These are phyloP conservation scores for Euptelea pleiosperma DNA, from an alignment of 164 flowering plant species.

Conservation along the genomic window DNA sequence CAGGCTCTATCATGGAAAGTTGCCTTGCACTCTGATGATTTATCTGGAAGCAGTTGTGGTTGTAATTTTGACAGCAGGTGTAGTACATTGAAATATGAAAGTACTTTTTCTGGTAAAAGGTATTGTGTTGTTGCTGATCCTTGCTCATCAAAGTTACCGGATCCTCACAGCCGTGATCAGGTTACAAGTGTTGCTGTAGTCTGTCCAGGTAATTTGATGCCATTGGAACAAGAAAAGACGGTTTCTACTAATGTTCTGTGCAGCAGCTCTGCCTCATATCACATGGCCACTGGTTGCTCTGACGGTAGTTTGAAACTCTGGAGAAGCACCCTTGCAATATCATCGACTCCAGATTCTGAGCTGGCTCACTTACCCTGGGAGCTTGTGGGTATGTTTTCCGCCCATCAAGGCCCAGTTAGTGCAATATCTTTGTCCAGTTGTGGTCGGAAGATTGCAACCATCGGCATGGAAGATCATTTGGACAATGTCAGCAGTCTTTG, in stretches of 20 bases:
- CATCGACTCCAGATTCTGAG: conserved; percentile 20
- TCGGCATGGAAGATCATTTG: conserved; percentile 24
- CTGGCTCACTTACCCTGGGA: conserved; percentile 43
- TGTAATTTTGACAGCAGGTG: conserved; percentile 31
- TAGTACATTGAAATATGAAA: conserved; percentile 34
- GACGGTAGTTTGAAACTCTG: conserved; percentile 83
- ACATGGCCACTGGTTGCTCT: conserved; percentile 72
- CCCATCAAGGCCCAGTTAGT: conserved; percentile 54
- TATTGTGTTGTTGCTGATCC: conserved; percentile 45
- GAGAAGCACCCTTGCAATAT: conserved; percentile 43
- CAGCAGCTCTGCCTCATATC: conserved; percentile 41
- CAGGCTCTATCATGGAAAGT: conserved; percentile 79
- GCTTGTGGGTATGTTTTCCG: conserved; percentile 62
- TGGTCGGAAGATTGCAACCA: conserved; percentile 78
- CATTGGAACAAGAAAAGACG: conserved; percentile 26
- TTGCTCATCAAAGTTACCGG: conserved; percentile 59
- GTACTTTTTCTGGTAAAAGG: conserved; percentile 38
- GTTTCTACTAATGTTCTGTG: conserved; percentile 25
- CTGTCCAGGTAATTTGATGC: conserved; percentile 29
- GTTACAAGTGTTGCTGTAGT: conserved; percentile 70
- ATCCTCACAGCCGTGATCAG: conserved; percentile 36
- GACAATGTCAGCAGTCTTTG: conserved; percentile 31
- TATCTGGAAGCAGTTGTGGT: conserved; percentile 30
- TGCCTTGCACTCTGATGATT: conserved; percentile 45
- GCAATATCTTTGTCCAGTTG: conserved; percentile 48